Evolutionary conservation across 139 green algal species (phyloP), one percentile per base, ranked within the genome.

Genomic region (Desmodesmus armatus): DNA sequence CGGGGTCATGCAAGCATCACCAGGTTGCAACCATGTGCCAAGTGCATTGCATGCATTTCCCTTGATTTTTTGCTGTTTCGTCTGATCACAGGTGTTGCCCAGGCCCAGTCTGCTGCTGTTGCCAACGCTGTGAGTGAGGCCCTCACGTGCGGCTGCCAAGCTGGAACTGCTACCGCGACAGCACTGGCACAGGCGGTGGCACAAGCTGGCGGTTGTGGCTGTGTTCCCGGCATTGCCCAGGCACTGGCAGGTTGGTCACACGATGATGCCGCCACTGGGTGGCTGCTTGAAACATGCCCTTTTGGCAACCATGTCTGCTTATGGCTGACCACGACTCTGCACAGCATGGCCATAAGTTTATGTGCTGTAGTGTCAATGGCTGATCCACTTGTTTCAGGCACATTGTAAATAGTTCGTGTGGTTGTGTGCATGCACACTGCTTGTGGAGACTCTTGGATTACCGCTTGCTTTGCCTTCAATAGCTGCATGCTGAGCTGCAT

Each of bases 181-280:
- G 74, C 74, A 7, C 49, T 81, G 33, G 17, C 49, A 5, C 49
- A 69, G 49, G 47, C 74, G 29, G 49, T 81, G 35, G 74, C 74
- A 29, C n/a, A 40, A 6, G 43, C 63, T 43, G 51, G 51, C 23
- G 49, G 74, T n/a, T n/a, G n/a, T n/a, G n/a, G n/a, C 33, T 81
- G 74, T 62, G 74, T 49, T 33, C 21, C 23, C 17, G 31, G n/a
- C n/a, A n/a, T 70, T 0, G 51, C 49, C 33, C 19, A 53, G 47
- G 74, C 74, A 35, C 33, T 81, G 25, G 74, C 74, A 67, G 49
- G 74, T 81, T 58, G 2, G 37, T 1, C 23, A 19, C 5, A 15
- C 53, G 7, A 13, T 58, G n/a, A n/a, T n/a, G n/a, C n/a, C n/a
- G n/a, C n/a, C n/a, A n/a, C n/a, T 29, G 40, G 27, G 55, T 11